These are phyloP conservation scores for Lichtheimia hyalospora DNA, from an alignment of 371 early-diverging fungal species.

Conservation along the genomic window DNA sequence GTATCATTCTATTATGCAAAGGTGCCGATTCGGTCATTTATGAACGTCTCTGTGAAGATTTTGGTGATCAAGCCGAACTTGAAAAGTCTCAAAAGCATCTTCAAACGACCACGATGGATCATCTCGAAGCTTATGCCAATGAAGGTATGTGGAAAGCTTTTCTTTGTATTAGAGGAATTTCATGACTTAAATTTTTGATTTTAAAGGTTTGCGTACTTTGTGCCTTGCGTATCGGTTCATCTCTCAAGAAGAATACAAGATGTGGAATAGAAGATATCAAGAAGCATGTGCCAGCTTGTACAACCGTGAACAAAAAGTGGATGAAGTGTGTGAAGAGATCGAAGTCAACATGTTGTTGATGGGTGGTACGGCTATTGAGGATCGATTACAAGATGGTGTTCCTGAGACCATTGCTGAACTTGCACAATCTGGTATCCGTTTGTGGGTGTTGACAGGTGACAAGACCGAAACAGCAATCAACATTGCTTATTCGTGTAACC, in stretches of 20 bases:
- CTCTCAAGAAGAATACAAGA: constrained; percentile 65
- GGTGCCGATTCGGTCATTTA: constrained; percentile 96
- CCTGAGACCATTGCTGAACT: constrained; percentile 81
- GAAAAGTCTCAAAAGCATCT: constrained; percentile 38
- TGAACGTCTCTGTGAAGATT: constrained; percentile 66
- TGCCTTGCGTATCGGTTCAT: constrained; percentile 79
- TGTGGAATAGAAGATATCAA: constrained; percentile 60
- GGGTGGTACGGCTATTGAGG: constrained; percentile 94
- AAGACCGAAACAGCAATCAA: constrained; percentile 87
- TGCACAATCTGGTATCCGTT: constrained; percentile 81
- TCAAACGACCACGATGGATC: constrained; percentile 19
- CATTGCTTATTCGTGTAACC: constrained; percentile 79
- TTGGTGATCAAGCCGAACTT: constrained; percentile 44
- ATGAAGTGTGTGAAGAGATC: constrained; percentile 68
- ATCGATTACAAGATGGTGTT: constrained; percentile 88
- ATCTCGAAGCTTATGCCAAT: constrained; percentile 47
- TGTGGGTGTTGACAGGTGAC: constrained; percentile 97
- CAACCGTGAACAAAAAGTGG: constrained; percentile 73
- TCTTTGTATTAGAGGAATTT: too few species aligned
- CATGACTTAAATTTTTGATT: constrained; percentile 43
- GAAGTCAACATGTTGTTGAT: constrained; percentile 73
- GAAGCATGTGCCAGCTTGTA: constrained; percentile 67
- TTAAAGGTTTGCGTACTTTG: constrained; percentile 87
- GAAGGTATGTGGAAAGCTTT: background rate
- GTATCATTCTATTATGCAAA: constrained; percentile 87